Evolutionary conservation across 1,139 yeast species (phyloP), one percentile per base, ranked within the genome.

Genomic region (Candida frijolesensis): DNA sequence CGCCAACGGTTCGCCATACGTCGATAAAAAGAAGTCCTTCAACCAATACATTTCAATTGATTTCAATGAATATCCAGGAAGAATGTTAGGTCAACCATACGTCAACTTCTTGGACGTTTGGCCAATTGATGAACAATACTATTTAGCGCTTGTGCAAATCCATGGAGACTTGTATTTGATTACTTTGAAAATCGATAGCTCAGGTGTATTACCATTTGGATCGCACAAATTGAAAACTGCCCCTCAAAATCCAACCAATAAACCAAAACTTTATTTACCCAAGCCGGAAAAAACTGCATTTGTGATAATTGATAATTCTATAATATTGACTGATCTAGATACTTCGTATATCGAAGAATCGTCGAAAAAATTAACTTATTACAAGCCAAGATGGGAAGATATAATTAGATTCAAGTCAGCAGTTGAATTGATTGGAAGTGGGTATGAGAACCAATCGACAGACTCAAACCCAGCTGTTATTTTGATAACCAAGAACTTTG

Each of bases 301-400:
- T 65, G 79, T 88, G 5, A 71, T 84, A 2, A 74, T 86, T 50
- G 81, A 81, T 8, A 78, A 82, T 50, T 79, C 89, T 0, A 75
- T 89, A 15, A 83, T 89, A 1, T 63, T 90, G 48, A 76, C 88
- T 2, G 95, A 89, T 57, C 74, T 87, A 45, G 67, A 71, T 27
- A 60, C 67, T 6, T 71, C 81, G 27, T 76, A 82, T 16, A 65
- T 68, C 22, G 22, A 11, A 14, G 42, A 38, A 12, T 19, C 42
- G 11, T 38, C 30, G 10, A 18, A 11, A 5, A 38, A 22, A 25
- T 22, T 12, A 14, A 22, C 22, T 2, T 79, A 80, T 58, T 75
- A 78, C 55, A 74, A 72, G 47, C 80, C 85, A 27, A 76, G 85
- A 61, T 89, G 96, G 96, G 96, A 90, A 65, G 97, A 90, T 61